Conservation (phyloP, 192 early-diverging fungal species). For the Coemansia guatemalensis region DNA sequence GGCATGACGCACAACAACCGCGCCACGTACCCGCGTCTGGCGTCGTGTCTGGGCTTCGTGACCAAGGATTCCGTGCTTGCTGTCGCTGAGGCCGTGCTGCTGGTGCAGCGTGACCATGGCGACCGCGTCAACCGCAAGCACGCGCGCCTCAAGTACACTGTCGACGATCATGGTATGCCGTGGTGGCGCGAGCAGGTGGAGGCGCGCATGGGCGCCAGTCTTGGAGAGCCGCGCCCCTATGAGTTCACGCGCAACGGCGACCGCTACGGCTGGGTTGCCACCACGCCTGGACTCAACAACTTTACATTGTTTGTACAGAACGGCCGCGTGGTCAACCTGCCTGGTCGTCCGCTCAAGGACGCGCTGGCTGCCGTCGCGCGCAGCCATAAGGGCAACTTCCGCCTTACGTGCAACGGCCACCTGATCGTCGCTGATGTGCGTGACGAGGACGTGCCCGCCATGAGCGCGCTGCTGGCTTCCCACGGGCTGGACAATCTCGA, state of each 20-base stretch:
- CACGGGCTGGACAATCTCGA: constrained; percentile 75
- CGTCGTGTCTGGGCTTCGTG: constrained; percentile 74
- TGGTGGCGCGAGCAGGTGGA: constrained; percentile 91
- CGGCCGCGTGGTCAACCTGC: constrained; percentile 85
- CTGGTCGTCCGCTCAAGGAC: constrained; percentile 69
- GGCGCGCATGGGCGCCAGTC: constrained; percentile 69
- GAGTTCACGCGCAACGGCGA: constrained; percentile 87
- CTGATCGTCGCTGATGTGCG: constrained; percentile 79
- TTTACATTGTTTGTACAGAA: constrained; percentile 93
- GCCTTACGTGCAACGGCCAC: constrained; percentile 92
- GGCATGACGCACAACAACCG: constrained; percentile 98
- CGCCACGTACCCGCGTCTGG: constrained; percentile 92
- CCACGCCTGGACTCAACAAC: constrained; percentile 44
- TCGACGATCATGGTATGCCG: constrained; percentile 90
- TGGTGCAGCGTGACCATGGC: constrained; percentile 92
- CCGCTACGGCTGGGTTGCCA: constrained; percentile 83
- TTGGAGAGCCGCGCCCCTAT: constrained; percentile 70
- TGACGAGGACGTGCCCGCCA: constrained; percentile 61
- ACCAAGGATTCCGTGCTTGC: constrained; percentile 74
- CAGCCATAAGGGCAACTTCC: constrained; percentile 73
- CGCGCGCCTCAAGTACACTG: constrained; percentile 97
- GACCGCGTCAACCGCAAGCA: constrained; percentile 98
- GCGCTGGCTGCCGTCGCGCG: constrained; percentile 79
- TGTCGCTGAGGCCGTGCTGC: constrained; percentile 88
- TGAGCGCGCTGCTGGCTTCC: constrained; percentile 62